Base-by-base conservation (phyloP, 2,329 filamentous ascomycete species). In the Alternaria atra region DNA sequence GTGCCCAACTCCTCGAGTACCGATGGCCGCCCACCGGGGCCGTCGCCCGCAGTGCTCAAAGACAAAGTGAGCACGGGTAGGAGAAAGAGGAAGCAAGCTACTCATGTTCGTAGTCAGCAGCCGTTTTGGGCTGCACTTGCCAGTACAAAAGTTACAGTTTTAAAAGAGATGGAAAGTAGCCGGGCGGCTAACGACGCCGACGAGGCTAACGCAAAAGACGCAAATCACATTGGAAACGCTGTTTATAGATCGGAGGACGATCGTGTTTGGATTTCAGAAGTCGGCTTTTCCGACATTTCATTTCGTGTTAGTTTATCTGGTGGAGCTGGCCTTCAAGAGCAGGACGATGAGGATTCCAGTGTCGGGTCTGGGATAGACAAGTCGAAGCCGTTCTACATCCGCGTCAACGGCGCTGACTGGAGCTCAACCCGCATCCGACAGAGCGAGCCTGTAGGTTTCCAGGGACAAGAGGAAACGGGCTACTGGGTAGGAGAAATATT, bases 61-160 rank as follows among this genome's bases (percentile, higher is more conserved):
- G 85, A 85, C 78, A 88, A 81, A 79, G 75, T 86, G 81, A 82
- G 88, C 75, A 78, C 86, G 67, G 97, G 86, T 65, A 96, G 95
- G 81, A 95, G 93, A 82, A 91, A 92, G 81, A 89, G 91, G 81
- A 94, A 95, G 81, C 93, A 97, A 80, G 94, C 92, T 75, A 93
- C 93, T 60, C 92, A 95, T 79, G 93, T 97, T 68, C 87, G 94
- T 78, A 92, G 93, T 77, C 90, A 93, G 75, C 94, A 97, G 81
- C 94, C 94, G 50, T 87, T 97, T 67, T 97, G 94, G 94, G 93
- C 94, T 66, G 94, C 94, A 48, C 87, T 97, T 70, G 94, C 94
- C 52, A 97, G 93, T 81, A 97, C 94, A 75, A 97, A 97, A 84
- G 94, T 97, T 77, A 94, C 95, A 71, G 93, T 97, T 81, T 90